Percentiles rank a stretch among this genome's conserved stretches.
These are phyloP conservation scores for Solanum medicagineum DNA, from an alignment of 257 asterid species.

Conservation along the genomic window DNA sequence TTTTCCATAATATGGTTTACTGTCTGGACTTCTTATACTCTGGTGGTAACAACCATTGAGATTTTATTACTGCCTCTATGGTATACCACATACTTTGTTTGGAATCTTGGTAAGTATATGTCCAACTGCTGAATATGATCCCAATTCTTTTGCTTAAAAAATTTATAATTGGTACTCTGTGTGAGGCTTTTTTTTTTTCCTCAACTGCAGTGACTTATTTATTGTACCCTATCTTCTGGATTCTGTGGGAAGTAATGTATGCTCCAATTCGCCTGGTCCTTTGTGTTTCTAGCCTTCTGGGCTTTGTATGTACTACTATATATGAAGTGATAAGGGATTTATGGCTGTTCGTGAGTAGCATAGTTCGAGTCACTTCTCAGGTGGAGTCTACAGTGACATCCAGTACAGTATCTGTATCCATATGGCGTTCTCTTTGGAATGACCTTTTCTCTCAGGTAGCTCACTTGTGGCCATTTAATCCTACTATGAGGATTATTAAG, in stretches of 20 bases:
- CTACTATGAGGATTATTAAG: background rate
- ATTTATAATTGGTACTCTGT: background rate
- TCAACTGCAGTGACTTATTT: constrained; percentile 52
- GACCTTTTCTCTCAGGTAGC: constrained; percentile 90
- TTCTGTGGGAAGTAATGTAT: constrained; percentile 55
- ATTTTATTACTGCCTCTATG: constrained; percentile 64
- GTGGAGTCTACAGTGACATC: constrained; percentile 69
- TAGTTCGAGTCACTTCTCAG: constrained; percentile 44
- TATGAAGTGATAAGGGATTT: constrained; percentile 33
- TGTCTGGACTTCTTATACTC: constrained; percentile 41
- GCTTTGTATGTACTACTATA: constrained; percentile 23
- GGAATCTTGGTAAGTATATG: constrained; percentile 54
- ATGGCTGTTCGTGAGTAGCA: constrained; percentile 45
- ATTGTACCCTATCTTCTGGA: constrained; percentile 67
- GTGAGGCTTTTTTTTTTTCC: background rate
- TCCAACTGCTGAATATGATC: background rate
- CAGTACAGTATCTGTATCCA: constrained; percentile 60
- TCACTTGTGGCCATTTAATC: background rate
- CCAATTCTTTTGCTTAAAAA: background rate
- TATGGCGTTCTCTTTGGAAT: constrained; percentile 93
- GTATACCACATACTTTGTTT: constrained; percentile 30
- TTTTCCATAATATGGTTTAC: constrained; percentile 61
- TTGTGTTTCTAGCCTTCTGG: constrained; percentile 42
- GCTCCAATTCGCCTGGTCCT: constrained; percentile 68
- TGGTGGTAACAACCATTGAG: constrained; percentile 46